phyloP scores from a whole-genome alignment of 495 filamentous ascomycete genomes.

The Melanomma pulvis-pyrius region DNA sequence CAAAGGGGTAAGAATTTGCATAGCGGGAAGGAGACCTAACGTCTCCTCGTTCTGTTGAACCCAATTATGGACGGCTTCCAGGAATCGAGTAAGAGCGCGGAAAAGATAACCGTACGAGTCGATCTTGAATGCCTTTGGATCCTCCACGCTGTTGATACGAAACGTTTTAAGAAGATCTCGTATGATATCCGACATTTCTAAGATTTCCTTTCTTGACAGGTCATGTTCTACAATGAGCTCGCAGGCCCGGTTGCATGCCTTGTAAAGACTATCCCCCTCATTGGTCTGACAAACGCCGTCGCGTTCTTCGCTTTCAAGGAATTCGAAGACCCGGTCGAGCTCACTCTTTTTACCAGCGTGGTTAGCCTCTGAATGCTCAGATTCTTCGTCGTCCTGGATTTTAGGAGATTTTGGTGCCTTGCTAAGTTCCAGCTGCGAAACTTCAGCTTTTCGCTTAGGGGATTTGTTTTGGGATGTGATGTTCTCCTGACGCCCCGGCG shows the following conservation, averaged over 20 bases:
- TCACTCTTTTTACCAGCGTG: no score
- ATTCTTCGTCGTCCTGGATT: not conserved
- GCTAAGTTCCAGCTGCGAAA: not conserved
- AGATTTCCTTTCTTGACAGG: not conserved
- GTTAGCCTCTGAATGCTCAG: no score
- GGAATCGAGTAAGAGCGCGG: not conserved
- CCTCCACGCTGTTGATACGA: not conserved
- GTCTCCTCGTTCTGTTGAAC: not conserved
- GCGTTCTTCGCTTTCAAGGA: not conserved
- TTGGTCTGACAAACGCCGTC: conserved; percentile 8
- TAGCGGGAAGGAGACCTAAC: not conserved
- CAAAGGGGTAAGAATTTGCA: conserved; percentile 11
- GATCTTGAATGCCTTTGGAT: conserved; percentile 8
- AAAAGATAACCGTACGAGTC: conserved; percentile 28
- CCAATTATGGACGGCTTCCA: conserved; percentile 10
- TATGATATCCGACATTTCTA: not conserved
- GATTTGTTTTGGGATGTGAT: not conserved
- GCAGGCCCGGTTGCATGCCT: not conserved
- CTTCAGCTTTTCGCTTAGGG: not conserved
- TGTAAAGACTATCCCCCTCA: not conserved
- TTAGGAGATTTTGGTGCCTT: conserved; percentile 3
- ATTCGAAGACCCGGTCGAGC: conserved; percentile 4
- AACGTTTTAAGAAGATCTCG: not conserved
- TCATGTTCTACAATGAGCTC: not conserved
- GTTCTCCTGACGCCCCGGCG: not conserved